Percentiles rank a stretch among this genome's conserved stretches.
These are phyloP conservation scores for Sclerotinia nivalis DNA, from an alignment of 2,329 filamentous ascomycete genomes.

Conservation along the genomic window DNA sequence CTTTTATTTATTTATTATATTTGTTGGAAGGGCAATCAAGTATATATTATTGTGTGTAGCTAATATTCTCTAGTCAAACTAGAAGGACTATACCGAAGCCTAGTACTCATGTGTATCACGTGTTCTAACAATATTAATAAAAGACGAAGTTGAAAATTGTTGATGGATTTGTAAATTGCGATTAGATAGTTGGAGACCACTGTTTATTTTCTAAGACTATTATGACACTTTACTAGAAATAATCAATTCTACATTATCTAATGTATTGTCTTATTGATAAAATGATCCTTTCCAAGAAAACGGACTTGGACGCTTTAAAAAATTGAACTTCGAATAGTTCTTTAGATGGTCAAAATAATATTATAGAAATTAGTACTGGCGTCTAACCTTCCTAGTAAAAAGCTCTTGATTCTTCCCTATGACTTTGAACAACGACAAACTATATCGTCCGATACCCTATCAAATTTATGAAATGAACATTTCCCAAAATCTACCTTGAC, in stretches of 20 bases:
- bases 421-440: neutral
- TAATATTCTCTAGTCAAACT: too few species aligned
- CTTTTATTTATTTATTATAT: too few species aligned
- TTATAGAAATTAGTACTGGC: neutral
- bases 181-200: too few species aligned
- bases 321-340: neutral
- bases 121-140: too few species aligned
- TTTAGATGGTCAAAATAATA: neutral
- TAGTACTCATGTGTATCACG: too few species aligned
- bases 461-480: neutral
- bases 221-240: neutral
- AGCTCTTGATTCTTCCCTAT: accelerated
- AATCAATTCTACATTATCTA: neutral
- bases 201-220: too few species aligned
- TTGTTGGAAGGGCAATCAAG: too few species aligned
- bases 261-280: neutral
- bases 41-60: too few species aligned
- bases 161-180: too few species aligned
- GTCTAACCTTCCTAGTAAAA: neutral
- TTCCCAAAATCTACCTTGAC: neutral
- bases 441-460: neutral
- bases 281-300: neutral
- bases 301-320: neutral
- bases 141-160: too few species aligned
- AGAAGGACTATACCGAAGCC: too few species aligned